Evolutionary conservation across 1,284 basidiomycete species (phyloP).

Genomic region (Pseudozyma thailandica): DNA sequence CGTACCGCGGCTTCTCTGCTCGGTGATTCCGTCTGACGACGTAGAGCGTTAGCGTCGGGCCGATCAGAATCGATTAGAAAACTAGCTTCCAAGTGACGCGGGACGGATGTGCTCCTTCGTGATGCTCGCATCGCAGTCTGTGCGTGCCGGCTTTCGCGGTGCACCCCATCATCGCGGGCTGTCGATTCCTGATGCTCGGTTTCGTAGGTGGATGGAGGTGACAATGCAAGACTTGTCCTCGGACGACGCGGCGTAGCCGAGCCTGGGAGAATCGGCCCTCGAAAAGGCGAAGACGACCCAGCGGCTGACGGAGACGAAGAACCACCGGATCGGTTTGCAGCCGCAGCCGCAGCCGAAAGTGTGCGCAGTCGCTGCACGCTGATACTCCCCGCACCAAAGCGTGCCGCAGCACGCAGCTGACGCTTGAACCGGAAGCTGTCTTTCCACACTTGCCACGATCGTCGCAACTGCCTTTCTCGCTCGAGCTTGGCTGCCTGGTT

Average conservation of each 20-base stretch:
- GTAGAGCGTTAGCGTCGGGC: no score
- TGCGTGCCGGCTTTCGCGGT: neutral
- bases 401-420: constrained; percentile 28
- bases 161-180: neutral
- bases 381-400: constrained; percentile 35
- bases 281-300: constrained; percentile 19
- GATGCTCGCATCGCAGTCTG: neutral
- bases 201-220: neutral
- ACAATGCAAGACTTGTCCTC: constrained; percentile 20
- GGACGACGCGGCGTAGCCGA: constrained; percentile 12
- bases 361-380: constrained; percentile 20
- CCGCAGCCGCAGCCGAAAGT: constrained; percentile 32
- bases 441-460: constrained; percentile 17
- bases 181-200: neutral
- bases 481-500: constrained; percentile 16
- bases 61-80: neutral
- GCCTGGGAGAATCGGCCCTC: neutral
- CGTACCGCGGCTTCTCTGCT: constrained; percentile 14
- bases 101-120: constrained; percentile 10
- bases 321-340: constrained; percentile 16
- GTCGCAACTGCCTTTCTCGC: constrained; percentile 2
- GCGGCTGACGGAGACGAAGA: constrained; percentile 22
- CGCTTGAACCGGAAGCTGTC: constrained; percentile 2
- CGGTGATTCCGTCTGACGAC: constrained; percentile 8
- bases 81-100: constrained; percentile 6